A percentile compares a stretch with the other conserved stretches of the same genome.
These are phyloP conservation scores for Aspergillus sp. DNA, from an alignment of 2,329 filamentous ascomycete genomes.

Conservation along the genomic window DNA sequence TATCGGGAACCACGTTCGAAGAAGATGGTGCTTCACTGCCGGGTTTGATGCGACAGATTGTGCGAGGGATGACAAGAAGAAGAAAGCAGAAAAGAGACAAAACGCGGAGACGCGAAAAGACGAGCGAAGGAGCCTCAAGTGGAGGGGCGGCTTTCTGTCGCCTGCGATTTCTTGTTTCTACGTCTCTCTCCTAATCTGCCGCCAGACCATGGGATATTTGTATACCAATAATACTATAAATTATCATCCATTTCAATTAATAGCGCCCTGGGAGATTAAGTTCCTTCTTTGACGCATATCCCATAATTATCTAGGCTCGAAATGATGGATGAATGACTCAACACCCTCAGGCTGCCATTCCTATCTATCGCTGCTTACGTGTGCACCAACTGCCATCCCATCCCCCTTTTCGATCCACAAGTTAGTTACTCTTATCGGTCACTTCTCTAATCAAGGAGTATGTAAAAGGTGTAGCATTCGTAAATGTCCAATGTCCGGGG, in stretches of 20 bases:
- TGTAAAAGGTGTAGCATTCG: neutral
- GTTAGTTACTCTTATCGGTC: neutral
- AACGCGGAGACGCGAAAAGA: neutral
- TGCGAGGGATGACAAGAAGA: neutral
- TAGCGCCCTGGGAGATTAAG: too few relatives aligned
- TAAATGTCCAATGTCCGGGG: neutral
- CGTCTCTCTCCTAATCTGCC: constrained; percentile 10
- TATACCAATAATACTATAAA: too few relatives aligned
- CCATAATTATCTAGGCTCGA: too few relatives aligned
- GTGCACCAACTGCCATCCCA: neutral
- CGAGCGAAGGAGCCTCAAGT: constrained; percentile 2
- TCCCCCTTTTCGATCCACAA: neutral
- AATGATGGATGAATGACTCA: too few relatives aligned
- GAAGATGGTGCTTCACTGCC: neutral
- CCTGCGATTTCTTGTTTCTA: constrained; percentile 9
- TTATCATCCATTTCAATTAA: neutral
- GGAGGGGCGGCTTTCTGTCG: neutral
- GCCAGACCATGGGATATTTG: neutral
- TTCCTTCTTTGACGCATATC: too few relatives aligned
- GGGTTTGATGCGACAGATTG: neutral
- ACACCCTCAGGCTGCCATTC: neutral
- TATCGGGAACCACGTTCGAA: neutral
- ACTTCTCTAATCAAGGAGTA: too few relatives aligned
- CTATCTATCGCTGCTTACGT: neutral
- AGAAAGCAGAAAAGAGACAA: neutral